Evolutionary conservation across 148 eudicot genomes (phyloP), one percentile per base, ranked within the genome.

Genomic region (Rhododendron kiyosumense): DNA sequence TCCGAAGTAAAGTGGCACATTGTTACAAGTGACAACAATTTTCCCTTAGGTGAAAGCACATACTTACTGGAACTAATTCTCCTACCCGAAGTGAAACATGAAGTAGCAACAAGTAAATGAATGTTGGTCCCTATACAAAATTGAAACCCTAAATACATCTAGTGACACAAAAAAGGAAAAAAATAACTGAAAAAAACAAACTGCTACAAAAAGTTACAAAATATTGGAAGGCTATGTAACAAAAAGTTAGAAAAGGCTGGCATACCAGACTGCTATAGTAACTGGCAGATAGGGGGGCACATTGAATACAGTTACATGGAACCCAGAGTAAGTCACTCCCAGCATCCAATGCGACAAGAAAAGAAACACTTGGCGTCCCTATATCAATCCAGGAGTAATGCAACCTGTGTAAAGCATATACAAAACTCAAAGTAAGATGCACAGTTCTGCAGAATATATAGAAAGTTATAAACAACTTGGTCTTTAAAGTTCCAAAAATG

Each of bases 261-360:
- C 89, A 76, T 94, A 94, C 98, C 96, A 93, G 91, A 89, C 91
- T 89, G 88, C 88, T 65, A 84, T 93, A 93, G 78, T 92, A 81
- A 88, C 92, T 89, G 48, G 95, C 87, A 49, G 99, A 95, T 73
- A 97, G 84, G 69, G 99, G 94, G 88, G 98, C 98, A 91, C 99
- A 97, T 86, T 94, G 94, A 74, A 93, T 90, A 88, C 99, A 97
- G 48, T 95, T 91, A 88, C 99, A 97, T 18, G 99, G 99, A 89
- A 97, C 92, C 99, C 99, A 97, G 28, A 93, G 90, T 51, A 97
- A 91, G 90, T 97, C 98, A 85, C 98, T 95, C 51, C 99, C 99
- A 84, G 90, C 91, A 91, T 97, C 99, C 90, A 97, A 85, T 32
- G 98, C 99, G 71, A 95, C 98, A 83, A 97, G 93, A 88, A 97